Evolutionary conservation across 129 eudicot genomes (phyloP), one percentile per base, ranked within the genome.

Genomic region (Flaveria robusta): DNA sequence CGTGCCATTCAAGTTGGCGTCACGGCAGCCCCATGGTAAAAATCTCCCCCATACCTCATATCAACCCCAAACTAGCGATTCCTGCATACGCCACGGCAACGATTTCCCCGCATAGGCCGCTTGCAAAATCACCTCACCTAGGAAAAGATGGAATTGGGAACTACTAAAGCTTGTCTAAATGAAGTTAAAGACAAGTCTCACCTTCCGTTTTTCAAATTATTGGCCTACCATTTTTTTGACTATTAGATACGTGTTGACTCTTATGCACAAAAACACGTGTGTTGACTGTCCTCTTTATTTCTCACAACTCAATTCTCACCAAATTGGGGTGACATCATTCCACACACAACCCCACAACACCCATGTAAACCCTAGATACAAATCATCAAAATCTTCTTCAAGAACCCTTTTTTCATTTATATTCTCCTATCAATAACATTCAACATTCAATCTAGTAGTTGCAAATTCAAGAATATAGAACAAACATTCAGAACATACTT

Each of bases 221-320:
- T 62, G 67, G 27, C 67, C 67, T 23, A 31, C 13, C 3, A 1
- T 2, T 16, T 65, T 63, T 54, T 72, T 15, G 59, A 24, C 74
- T 24, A 71, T 72, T 27, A 24, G 59, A 34, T 34, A 34, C 39
- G 78, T 72, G 83, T 72, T 73, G 74, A 73, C 79, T 80, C 74
- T 22, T 80, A 66, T 65, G 70, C 74, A 65, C 63, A 23, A 52
- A 64, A 66, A 80, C 83, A 80, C 79, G 83, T 73, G 83, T 79
- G 83, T 79, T 79, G 79, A 80, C 74, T 72, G 74, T 23, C 66
- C 56, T 71, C 68, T 63, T 23, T 34, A 46, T 13, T 60, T 78
- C 37, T 13, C 49, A 64, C 60, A 18, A 62, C 77, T 71, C 74
- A 34, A 79, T 64, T 62, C 46, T 72, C 78, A 72, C 78, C 72